phyloP scores from a whole-genome alignment of 768 basidiomycete genomes.

The Auriscalpium vulgare region DNA sequence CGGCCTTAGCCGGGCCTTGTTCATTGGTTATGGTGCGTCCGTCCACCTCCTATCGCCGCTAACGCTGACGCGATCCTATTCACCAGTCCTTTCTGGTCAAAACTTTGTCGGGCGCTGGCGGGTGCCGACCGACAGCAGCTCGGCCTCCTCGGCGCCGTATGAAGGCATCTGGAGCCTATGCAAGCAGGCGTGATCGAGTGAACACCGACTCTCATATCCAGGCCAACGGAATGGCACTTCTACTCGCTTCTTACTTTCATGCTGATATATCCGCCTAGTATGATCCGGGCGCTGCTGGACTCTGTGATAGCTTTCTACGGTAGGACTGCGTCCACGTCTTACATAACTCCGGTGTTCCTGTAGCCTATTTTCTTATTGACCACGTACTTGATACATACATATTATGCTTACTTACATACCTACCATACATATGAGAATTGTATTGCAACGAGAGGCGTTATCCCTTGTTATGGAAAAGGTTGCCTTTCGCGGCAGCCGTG shows the following conservation, averaged over 20 bases:
- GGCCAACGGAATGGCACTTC: background rate
- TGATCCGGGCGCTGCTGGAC: too few relatives aligned
- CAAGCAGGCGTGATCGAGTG: background rate
- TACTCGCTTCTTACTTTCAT: background rate
- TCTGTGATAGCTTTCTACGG: too few relatives aligned
- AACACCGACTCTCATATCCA: background rate
- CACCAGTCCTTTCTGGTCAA: conserved; percentile 13
- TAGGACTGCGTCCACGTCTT: too few relatives aligned
- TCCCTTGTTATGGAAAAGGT: too few relatives aligned
- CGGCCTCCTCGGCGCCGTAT: conserved; percentile 4
- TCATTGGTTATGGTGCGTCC: conserved; percentile 9
- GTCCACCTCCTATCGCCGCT: background rate
- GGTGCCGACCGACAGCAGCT: background rate
- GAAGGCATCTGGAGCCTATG: conserved; percentile 12
- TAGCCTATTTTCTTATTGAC: too few relatives aligned
- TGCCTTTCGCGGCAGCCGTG: too few relatives aligned
- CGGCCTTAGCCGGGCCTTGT: conserved; percentile 1
- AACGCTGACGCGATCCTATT: background rate
- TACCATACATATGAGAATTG: too few relatives aligned
- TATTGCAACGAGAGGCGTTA: too few relatives aligned
- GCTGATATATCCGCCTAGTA: background rate
- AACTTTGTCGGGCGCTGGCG: conserved; percentile 13
- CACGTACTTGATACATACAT: too few relatives aligned
- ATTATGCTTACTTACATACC: too few relatives aligned
- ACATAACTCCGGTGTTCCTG: too few relatives aligned